These are phyloP conservation scores for Lophiostoma macrostomum DNA, from an alignment of 495 filamentous ascomycete species.

Conservation along the genomic window DNA sequence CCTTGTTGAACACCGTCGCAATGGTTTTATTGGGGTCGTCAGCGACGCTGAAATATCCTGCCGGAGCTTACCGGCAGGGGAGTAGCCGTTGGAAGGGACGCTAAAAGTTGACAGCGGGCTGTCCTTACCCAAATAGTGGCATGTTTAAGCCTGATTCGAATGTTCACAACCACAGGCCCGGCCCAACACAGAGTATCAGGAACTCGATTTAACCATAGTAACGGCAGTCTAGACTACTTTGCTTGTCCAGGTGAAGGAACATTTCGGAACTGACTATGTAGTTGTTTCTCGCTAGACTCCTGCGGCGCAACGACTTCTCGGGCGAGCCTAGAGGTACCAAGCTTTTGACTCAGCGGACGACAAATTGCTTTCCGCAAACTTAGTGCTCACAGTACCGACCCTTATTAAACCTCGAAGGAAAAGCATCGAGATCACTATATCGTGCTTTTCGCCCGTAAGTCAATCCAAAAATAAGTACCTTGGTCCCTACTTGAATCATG, in stretches of 20 bases:
- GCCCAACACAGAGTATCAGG: not conserved
- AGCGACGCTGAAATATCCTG: constrained; percentile 24
- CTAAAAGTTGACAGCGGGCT: constrained; percentile 9
- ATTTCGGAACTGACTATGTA: no score
- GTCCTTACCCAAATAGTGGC: constrained; percentile 7
- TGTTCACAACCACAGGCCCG: not conserved
- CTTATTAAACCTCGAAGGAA: not conserved
- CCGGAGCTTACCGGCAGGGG: not conserved
- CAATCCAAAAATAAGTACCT: not conserved
- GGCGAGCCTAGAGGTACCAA: no score
- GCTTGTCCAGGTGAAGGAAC: no score
- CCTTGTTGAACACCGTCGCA: no score
- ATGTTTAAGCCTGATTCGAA: not conserved
- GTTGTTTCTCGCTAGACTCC: no score
- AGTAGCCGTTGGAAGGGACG: not conserved
- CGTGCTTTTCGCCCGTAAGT: not conserved
- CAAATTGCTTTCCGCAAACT: no score
- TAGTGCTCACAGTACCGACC: not conserved
- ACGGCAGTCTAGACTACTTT: no score
- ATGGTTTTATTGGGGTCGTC: no score
- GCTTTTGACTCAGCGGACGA: no score
- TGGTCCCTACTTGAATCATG: not conserved
- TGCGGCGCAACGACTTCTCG: no score
- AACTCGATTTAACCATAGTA: no score
- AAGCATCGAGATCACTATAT: not conserved